Base-by-base conservation (phyloP, 139 green algal genomes). In the Picochlorum sp. region DNA sequence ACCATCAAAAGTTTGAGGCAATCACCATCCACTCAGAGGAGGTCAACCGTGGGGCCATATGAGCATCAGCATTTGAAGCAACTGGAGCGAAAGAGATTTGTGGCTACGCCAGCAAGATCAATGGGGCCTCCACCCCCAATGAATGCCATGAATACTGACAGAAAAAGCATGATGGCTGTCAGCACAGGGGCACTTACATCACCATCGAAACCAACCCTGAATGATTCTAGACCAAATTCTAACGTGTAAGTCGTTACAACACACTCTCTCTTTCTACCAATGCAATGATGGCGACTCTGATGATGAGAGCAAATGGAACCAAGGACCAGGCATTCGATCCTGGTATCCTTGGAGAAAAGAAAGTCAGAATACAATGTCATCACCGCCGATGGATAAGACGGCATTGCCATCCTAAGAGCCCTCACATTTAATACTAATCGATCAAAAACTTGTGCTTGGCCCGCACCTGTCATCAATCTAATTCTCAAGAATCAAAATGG, bases 21-120 rank as follows among this genome's bases (percentile, higher is more conserved):
- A 41, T 41, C 34, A 20, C 47, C 47, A 54, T 54, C 47, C n/a
- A 20, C 47, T 26, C 18, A 18, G 8, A 32, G 23, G 23, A 65
- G 58, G 15, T 26, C 58, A 51, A 18, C 58, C 7, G 13, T 32
- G 23, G 44, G 23, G 14, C 57, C 47, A n/a, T 54, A 54, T 54
- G 32, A 62, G 6, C 55, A 62, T 32, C 55, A 62, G 55, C 55
- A 62, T 62, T 45, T 44, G 7, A 54, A 20, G 15, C 47, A 54
- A 54, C n/a, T 54, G 47, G 47, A 20, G 47, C 16, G 16, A 8
- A 54, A 54, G 11, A n/a, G 11, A 54, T n/a, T 20, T 54, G 47
- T 15, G 14, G 15, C 47, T 10, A 23, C n/a, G 13, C 18, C 47
- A 54, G 47, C 18, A 54, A 54, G 47, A 54, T 23, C 18, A n/a